Conservation (phyloP, 345 rosid species). For the Salix purpurea region DNA sequence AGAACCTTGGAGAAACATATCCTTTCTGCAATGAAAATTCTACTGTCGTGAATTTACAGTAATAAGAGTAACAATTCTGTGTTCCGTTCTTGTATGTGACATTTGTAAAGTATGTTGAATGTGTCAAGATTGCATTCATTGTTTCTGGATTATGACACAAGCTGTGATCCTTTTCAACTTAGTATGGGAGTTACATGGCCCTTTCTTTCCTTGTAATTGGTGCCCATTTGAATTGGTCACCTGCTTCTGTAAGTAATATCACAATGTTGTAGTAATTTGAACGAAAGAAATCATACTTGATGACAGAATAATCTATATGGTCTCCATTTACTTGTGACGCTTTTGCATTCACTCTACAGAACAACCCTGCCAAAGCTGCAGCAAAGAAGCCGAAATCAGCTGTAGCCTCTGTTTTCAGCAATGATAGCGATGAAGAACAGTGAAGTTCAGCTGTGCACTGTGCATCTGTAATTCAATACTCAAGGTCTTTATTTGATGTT, state of each 20-base stretch:
- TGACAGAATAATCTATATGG: background rate
- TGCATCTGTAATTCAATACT: background rate
- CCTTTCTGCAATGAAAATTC: background rate
- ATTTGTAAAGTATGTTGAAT: background rate
- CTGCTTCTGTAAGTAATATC: background rate
- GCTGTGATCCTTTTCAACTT: background rate
- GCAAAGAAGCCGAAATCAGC: conserved; percentile 64
- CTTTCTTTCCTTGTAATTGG: background rate
- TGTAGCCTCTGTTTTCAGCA: conserved; percentile 66
- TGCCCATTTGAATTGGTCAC: background rate
- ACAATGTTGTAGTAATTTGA: background rate
- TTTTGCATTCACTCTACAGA: conserved; percentile 32
- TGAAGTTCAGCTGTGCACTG: background rate
- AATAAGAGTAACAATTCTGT: background rate
- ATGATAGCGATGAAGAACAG: conserved; percentile 77
- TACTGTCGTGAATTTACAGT: background rate
- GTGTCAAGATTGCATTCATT: background rate
- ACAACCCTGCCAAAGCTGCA: conserved; percentile 30
- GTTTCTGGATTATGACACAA: background rate
- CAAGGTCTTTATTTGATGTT: background rate
- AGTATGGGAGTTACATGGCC: background rate
- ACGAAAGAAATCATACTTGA: background rate
- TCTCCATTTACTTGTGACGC: background rate
- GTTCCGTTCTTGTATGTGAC: background rate
- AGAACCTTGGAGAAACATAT: background rate